A percentile compares a stretch with the other conserved stretches of the same genome.
Conservation (phyloP, 768 basidiomycete genomes). For the Stropharia rugosoannulata region DNA sequence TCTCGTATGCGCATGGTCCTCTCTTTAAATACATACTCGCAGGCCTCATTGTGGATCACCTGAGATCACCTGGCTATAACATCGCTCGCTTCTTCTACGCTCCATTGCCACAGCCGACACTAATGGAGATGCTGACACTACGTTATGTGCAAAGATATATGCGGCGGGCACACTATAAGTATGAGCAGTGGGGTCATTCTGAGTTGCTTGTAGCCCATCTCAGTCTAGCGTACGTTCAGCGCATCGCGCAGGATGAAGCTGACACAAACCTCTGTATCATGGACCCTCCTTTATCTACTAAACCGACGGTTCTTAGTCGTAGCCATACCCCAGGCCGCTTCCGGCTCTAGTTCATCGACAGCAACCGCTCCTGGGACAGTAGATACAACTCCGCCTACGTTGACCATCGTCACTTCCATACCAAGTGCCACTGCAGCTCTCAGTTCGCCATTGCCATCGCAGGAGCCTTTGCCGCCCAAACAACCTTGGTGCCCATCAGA, state of each 20-base stretch:
- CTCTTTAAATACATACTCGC: not conserved
- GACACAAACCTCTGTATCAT: not conserved
- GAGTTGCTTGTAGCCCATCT: no score
- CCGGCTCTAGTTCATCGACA: slow-evolving; percentile 6
- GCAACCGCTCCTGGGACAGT: slow-evolving; percentile 13
- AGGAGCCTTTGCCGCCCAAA: slow-evolving; percentile 59
- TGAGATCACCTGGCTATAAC: not conserved
- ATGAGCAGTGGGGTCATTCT: not conserved
- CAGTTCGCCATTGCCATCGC: slow-evolving; percentile 57
- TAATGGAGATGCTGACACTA: slow-evolving; percentile 14
- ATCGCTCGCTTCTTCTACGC: slow-evolving; percentile 16
- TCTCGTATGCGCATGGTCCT: no score
- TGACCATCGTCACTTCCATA: slow-evolving; percentile 57
- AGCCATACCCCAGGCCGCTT: slow-evolving; percentile 1
- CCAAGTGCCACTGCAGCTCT: slow-evolving; percentile 63
- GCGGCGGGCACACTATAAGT: not conserved
- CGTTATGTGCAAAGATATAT: slow-evolving; percentile 11
- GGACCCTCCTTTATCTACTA: not conserved
- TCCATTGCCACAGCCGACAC: slow-evolving; percentile 20
- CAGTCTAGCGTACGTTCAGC: no score
- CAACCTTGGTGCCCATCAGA: slow-evolving; percentile 76
- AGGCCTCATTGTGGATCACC: not conserved
- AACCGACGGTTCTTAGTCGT: not conserved
- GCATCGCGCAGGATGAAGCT: not conserved
- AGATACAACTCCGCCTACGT: slow-evolving; percentile 22